Conservation (phyloP, 75 land plant genomes). For the Picea sitchensis region DNA sequence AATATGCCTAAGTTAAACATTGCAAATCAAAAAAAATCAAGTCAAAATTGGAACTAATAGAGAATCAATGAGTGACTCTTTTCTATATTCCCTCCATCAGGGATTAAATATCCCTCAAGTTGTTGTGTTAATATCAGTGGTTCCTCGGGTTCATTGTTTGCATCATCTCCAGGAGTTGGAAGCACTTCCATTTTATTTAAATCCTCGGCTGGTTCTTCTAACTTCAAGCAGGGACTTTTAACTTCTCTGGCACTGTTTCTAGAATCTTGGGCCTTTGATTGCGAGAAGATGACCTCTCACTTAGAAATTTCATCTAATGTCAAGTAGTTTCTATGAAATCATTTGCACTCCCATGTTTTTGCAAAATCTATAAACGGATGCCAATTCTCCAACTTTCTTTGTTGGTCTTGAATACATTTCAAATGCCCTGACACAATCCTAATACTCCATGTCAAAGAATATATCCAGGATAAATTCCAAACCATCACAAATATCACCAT, state of each 20-base stretch:
- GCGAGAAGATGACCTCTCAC: constrained; percentile 41
- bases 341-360: constrained; percentile 65
- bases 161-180: constrained; percentile 33
- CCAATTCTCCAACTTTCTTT: constrained; percentile 73
- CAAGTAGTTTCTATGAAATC: constrained; percentile 61
- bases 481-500: constrained; percentile 52
- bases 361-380: constrained; percentile 60
- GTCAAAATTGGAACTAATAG: no score
- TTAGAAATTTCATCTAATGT: constrained; percentile 64
- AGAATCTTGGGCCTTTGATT: constrained; percentile 47
- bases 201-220: constrained; percentile 21
- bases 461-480: constrained; percentile 66
- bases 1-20: no score
- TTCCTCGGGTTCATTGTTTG: constrained; percentile 11
- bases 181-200: constrained; percentile 49
- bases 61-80: no score
- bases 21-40: no score
- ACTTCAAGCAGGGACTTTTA: not conserved
- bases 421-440: constrained; percentile 60
- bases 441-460: constrained; percentile 85
- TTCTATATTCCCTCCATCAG: not conserved
- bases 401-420: constrained; percentile 66
- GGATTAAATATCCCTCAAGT: constrained; percentile 31
- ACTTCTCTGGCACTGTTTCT: constrained; percentile 19
- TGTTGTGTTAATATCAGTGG: constrained; percentile 12